Evolutionary conservation across 2,329 filamentous ascomycete genomes (phyloP).

Genomic region (Calonectria montana): DNA sequence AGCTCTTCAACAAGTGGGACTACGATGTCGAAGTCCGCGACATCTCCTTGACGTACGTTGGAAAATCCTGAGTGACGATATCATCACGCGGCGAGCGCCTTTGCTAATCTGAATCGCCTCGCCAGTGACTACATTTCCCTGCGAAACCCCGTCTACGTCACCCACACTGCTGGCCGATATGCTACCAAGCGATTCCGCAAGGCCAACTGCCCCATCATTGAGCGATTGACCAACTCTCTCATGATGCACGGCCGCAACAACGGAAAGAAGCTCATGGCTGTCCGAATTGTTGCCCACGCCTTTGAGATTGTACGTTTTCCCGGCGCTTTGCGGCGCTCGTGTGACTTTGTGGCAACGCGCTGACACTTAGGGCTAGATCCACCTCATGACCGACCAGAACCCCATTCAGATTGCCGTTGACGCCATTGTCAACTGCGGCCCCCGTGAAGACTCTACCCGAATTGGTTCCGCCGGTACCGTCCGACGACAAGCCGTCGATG

Average conservation of each 20-base stretch:
- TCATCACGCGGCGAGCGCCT: slow-evolving; percentile 28
- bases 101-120: slow-evolving; percentile 48
- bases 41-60: slow-evolving; percentile 95
- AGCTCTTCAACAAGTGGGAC: slow-evolving; percentile 97
- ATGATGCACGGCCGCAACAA: slow-evolving; percentile 99
- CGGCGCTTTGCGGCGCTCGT: background rate
- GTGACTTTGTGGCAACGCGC: slow-evolving; percentile 24
- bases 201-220: slow-evolving; percentile 99
- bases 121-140: slow-evolving; percentile 99
- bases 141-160: slow-evolving; percentile 98
- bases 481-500: slow-evolving; percentile 99
- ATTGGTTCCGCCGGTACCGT: slow-evolving; percentile 99
- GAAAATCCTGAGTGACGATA: slow-evolving; percentile 19
- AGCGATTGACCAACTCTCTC: slow-evolving; percentile 99
- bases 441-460: slow-evolving; percentile 99
- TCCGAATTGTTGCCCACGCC: slow-evolving; percentile 97
- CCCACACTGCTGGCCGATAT: slow-evolving; percentile 98
- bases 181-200: slow-evolving; percentile 99
- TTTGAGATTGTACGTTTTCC: slow-evolving; percentile 94
- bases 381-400: slow-evolving; percentile 99
- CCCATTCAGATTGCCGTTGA: slow-evolving; percentile 99
- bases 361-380: slow-evolving; percentile 74
- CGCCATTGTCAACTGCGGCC: slow-evolving; percentile 99
- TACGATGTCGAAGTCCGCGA: slow-evolving; percentile 99
- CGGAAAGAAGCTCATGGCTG: slow-evolving; percentile 99